Evolutionary conservation across 371 early-diverging fungal genomes (phyloP).

Genomic region (Lichtheimia ornata): DNA sequence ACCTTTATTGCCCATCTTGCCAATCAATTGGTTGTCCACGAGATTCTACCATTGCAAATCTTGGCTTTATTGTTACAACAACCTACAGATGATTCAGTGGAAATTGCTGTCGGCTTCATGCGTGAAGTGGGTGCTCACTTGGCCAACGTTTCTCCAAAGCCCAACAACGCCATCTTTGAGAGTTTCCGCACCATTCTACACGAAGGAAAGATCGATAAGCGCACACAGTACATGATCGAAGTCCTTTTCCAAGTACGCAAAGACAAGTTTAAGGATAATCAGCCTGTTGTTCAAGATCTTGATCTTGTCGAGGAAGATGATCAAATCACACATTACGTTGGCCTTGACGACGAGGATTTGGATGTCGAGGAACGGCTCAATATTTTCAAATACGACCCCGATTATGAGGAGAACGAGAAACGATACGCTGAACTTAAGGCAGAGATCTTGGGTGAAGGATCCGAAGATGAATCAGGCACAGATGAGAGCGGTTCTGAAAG

Average conservation of each 20-base stretch:
- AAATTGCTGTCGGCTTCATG: slow-evolving; percentile 96
- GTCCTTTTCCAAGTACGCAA: slow-evolving; percentile 94
- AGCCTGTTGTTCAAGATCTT: slow-evolving; percentile 73
- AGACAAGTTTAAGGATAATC: slow-evolving; percentile 91
- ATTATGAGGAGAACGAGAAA: slow-evolving; percentile 82
- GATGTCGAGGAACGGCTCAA: slow-evolving; percentile 81
- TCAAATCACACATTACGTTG: slow-evolving; percentile 90
- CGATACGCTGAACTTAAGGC: slow-evolving; percentile 79
- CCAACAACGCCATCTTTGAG: slow-evolving; percentile 90
- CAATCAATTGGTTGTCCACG: slow-evolving; percentile 90
- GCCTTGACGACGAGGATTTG: slow-evolving; percentile 86
- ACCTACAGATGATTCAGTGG: slow-evolving; percentile 96
- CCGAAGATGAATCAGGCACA: slow-evolving; percentile 56
- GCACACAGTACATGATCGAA: slow-evolving; percentile 97
- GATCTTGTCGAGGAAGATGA: slow-evolving; percentile 97
- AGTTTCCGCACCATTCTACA: slow-evolving; percentile 91
- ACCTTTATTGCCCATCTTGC: slow-evolving; percentile 93
- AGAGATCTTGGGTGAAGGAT: slow-evolving; percentile 91
- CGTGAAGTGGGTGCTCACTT: slow-evolving; percentile 89
- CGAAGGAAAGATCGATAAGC: slow-evolving; percentile 92
- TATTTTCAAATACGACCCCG: slow-evolving; percentile 84
- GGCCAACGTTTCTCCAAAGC: slow-evolving; percentile 76
- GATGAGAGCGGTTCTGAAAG: slow-evolving; percentile 63
- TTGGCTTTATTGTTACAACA: slow-evolving; percentile 84
- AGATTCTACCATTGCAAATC: slow-evolving; percentile 88